Percentiles rank a stretch among this genome's conserved stretches.
Conservation (phyloP, 1,139 yeast genomes). For the Zygoascus meyerae region DNA sequence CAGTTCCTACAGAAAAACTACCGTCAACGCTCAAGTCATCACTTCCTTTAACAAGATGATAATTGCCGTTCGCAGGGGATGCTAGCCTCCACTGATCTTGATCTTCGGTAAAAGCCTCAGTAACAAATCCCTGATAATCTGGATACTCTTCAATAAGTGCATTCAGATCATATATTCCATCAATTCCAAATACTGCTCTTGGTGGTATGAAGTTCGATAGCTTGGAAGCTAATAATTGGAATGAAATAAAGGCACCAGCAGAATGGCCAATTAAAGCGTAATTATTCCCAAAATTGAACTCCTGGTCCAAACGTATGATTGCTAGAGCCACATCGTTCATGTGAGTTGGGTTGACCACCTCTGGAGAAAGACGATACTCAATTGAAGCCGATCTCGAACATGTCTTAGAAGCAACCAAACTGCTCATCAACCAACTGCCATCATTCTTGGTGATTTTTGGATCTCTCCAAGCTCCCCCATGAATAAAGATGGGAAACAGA, state of each 20-base stretch:
- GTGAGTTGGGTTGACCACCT: slow-evolving; percentile 58
- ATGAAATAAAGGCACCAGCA: slow-evolving; percentile 67
- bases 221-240: slow-evolving; percentile 44
- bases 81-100: slow-evolving; percentile 29
- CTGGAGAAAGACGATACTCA: slow-evolving; percentile 67
- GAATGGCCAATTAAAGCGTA: slow-evolving; percentile 63
- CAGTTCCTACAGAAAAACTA: no score
- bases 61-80: slow-evolving; percentile 24
- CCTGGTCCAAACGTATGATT: no score
- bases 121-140: slow-evolving; percentile 39
- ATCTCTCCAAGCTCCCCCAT: slow-evolving; percentile 92
- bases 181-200: slow-evolving; percentile 36
- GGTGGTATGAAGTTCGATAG: slow-evolving; percentile 13
- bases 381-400: slow-evolving; percentile 37
- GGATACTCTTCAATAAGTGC: slow-evolving; percentile 43
- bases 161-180: slow-evolving; percentile 48
- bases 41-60: neutral
- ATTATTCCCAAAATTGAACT: slow-evolving; percentile 25
- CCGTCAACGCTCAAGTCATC: neutral
- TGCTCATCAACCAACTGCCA: slow-evolving; percentile 38
- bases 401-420: slow-evolving; percentile 16
- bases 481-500: slow-evolving; percentile 49
- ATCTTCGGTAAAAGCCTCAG: slow-evolving; percentile 40
- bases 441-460: slow-evolving; percentile 55
- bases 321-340: slow-evolving; percentile 46